Base-by-base conservation (phyloP, 1,284 basidiomycete genomes). In the Fistulinella cinereoalba region DNA sequence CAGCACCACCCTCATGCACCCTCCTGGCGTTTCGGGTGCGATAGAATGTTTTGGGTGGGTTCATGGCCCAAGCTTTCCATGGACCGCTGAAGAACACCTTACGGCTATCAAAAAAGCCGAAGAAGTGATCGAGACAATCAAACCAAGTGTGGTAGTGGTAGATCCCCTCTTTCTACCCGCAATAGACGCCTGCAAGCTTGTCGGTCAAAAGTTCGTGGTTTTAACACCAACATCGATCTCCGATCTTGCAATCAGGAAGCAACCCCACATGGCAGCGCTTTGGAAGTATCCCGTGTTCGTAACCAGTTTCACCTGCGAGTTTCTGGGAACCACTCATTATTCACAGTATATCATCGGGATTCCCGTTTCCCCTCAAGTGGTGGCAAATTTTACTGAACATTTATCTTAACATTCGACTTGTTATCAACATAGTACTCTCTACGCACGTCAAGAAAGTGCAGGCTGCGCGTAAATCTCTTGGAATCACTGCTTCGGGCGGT, bases 241-340 rank as follows among this genome's bases (percentile, higher is more conserved):
- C 10, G 44, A 46, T 13, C n/a, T 41, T 13, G 39, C n/a, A 3
- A 8, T 7, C n/a, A 22, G 21, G 1, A 5, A 19, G 1, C 44
- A 46, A 24, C 44, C 44, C 2, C 16, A 18, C 16, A 8, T 46
- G 16, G 38, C 39, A 10, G 3, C 6, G 7, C 11, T 46, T n/a
- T 46, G 39, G 44, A 46, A 37, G 37, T 46, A 46, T 29, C 39
- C 44, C 15, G 33, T n/a, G 39, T 46, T 4, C 31, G 44, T 40
- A 13, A 2, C n/a, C 1, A 2, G 11, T 12, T n/a, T 7, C 16
- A 27, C 21, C 21, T 36, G 6, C 15, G 9, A 10, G 10, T 15
- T 12, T 6, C 21, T 27, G 10, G 9, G 27, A 16, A 32, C 9
- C 15, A 22, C 10, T 38, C 3, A 19, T 8, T 19, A 18, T 15